phyloP scores from a whole-genome alignment of 352 stramenopile genomes.

The Phytophthora palmivora region DNA sequence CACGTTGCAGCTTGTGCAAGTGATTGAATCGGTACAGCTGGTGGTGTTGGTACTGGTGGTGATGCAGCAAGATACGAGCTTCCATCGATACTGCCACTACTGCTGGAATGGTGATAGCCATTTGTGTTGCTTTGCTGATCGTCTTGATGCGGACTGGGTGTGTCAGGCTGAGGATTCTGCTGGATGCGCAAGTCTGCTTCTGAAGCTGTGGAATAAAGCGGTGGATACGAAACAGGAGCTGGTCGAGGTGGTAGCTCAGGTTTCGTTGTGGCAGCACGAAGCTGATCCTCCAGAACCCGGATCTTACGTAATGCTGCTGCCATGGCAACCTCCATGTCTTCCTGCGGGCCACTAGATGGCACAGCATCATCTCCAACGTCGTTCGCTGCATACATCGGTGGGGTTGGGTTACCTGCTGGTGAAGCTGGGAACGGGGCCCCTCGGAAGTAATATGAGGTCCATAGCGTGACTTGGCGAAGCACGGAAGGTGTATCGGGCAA shows the following conservation, averaged over 20 bases:
- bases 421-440: slow-evolving; percentile 52
- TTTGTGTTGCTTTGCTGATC: slow-evolving; percentile 21
- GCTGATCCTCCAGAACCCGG: slow-evolving; percentile 59
- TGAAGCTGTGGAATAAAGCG: slow-evolving; percentile 31
- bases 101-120: slow-evolving; percentile 29
- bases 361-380: slow-evolving; percentile 23
- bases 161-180: slow-evolving; percentile 13
- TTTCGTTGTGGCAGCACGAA: slow-evolving; percentile 32
- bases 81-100: slow-evolving; percentile 23
- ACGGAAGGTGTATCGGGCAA: slow-evolving; percentile 63
- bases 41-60: background rate
- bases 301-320: slow-evolving; percentile 57
- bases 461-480: slow-evolving; percentile 78
- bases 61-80: slow-evolving; percentile 1
- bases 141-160: slow-evolving; percentile 2
- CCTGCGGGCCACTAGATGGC: slow-evolving; percentile 29
- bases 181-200: slow-evolving; percentile 24
- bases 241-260: slow-evolving; percentile 13
- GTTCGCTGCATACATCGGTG: slow-evolving; percentile 49
- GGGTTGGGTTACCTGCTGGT: slow-evolving; percentile 50
- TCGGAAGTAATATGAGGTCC: slow-evolving; percentile 85
- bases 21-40: slow-evolving; percentile 4
- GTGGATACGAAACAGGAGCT: slow-evolving; percentile 39
- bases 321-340: slow-evolving; percentile 74
- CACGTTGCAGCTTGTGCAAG: slow-evolving; percentile 42